Base-by-base conservation (phyloP, 768 basidiomycete genomes). In the Kockovaella imperatae region DNA sequence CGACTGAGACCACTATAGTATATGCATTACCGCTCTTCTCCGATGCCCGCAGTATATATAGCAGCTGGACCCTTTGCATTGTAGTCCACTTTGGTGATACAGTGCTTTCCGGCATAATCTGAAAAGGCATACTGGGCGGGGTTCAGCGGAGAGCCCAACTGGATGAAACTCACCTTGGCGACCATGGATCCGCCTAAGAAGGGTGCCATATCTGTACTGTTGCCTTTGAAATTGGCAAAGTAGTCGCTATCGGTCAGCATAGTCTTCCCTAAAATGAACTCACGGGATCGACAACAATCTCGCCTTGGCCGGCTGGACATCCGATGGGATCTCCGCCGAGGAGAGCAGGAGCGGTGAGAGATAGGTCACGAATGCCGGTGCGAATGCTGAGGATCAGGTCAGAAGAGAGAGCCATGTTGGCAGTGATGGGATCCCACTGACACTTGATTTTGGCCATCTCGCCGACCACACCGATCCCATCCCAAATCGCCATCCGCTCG, bases 111-210 rank as follows among this genome's bases (percentile, higher is more conserved):
- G 10, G 50, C 50, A 21, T 40, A 38, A 34, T 69, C 67, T 6
- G 45, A 41, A 43, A 70, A 64, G 4, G 65, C 61, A 15, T 60
- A 45, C 66, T 64, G 43, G 13, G 2, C 15, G 24, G 25, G 28
- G 13, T 32, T 56, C 50, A 56, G 54, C 42, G 28, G n/a, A 25
- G 14, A n/a, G 24, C 20, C 39, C 13, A 20, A 4, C 10, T 1
- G 6, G 10, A 3, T 14, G 15, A n/a, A 8, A 55, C 62, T 48
- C 38, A 64, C 67, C 47, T 62, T 66, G 34, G 60, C 54, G 10
- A 62, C 60, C 56, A 70, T 54, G 18, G 53, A 67, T 25, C 53
- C 69, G 2, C 69, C 69, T 4, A 70, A 48, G 57, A 70, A 70
- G 23, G 69, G 66, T 17, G 67, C 67, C 5, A 68, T 47, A 15